Base-by-base conservation (phyloP, 768 basidiomycete species). In the Auricularia cornea region DNA sequence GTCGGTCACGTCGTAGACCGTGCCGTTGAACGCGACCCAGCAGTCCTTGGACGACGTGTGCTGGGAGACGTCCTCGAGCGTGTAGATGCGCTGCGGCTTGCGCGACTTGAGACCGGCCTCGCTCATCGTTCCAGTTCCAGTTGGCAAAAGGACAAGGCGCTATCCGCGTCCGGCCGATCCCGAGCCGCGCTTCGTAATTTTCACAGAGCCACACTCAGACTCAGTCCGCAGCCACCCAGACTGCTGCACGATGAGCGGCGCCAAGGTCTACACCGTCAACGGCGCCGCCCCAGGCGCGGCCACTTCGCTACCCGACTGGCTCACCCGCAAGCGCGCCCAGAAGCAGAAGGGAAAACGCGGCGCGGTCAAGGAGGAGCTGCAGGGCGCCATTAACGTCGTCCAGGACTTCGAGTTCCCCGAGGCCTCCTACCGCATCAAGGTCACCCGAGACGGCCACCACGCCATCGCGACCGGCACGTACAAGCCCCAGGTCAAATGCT, bases 321-420 rank as follows among this genome's bases (percentile, higher is more conserved):
- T 97, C 56, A 89, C 84, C 2, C 81, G 83, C 44, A 89, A 89
- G 70, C 83, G 91, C 51, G 80, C 82, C 0, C 79, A 80, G 31
- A 82, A 84, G 66, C 82, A 81, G 23, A 88, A 86, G 70, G 83
- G 86, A 5, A 91, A 90, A 72, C 66, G 71, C 40, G 54, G 54
- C 26, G 83, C 82, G 0, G 68, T 79, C 2, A 80, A 84, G 65
- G 92, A 94, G 68, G 88, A 90, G 60, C 76, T 91, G 41, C 86
- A 95, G 70, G 90, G 91, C 2, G 85, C 88, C 31, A 84, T 97
- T 68, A 92, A 96, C 72, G 88, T 96, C 67, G 88, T 94, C 59
- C 94, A 99, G 71, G 90, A 94, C 63, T 97, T 98, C 74, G 93
- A 96, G 70, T 98, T 99, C 68, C 95, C 97, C 8, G 94, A 98